phyloP scores from a whole-genome alignment of 352 stramenopile species.

The Globisporangium uncinulatum region DNA sequence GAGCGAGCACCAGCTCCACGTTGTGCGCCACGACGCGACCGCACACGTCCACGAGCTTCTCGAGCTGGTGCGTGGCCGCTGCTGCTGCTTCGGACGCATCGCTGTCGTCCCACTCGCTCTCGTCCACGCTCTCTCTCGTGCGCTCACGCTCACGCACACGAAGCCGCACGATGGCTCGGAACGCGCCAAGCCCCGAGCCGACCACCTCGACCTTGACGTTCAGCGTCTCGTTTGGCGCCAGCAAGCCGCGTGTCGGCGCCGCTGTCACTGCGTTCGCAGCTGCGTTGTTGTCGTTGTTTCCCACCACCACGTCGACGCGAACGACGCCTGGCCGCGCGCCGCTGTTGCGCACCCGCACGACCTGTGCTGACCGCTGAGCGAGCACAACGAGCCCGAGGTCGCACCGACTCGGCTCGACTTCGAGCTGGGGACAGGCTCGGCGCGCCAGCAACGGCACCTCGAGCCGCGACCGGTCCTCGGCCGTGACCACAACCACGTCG shows the following conservation, averaged over 20 bases:
- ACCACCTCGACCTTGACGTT: constrained; percentile 46
- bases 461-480: constrained; percentile 49
- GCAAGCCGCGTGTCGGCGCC: constrained; percentile 22
- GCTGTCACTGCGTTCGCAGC: constrained; percentile 10
- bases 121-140: neutral
- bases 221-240: constrained; percentile 25
- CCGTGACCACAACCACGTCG: constrained; percentile 51
- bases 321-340: constrained; percentile 37
- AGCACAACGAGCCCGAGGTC: constrained; percentile 68
- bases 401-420: constrained; percentile 44
- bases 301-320: constrained; percentile 42
- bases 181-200: constrained; percentile 27
- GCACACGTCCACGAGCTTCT: constrained; percentile 79
- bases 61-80: constrained; percentile 14
- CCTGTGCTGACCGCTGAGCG: constrained; percentile 40
- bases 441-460: constrained; percentile 59
- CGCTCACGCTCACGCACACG: constrained; percentile 26
- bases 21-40: constrained; percentile 81
- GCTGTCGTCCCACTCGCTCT: constrained; percentile 11
- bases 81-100: neutral
- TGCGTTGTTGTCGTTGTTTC: neutral
- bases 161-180: constrained; percentile 39
- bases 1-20: constrained; percentile 65
- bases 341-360: constrained; percentile 49
- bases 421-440: constrained; percentile 44